Base-by-base conservation (phyloP, 257 asterid genomes). In the Nicotiana undulata region DNA sequence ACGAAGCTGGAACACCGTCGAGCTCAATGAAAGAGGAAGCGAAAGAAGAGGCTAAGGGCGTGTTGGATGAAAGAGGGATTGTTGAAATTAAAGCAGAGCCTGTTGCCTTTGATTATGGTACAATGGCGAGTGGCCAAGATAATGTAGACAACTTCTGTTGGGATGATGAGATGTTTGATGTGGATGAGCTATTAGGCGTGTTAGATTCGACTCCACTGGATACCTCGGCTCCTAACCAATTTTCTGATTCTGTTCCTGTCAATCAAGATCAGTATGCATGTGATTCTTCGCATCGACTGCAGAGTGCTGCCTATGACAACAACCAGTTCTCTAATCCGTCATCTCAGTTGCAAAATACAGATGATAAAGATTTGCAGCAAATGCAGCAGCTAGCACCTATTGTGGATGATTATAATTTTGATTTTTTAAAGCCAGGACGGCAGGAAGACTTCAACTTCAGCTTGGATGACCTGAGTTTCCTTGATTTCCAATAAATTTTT, bases 341-440 rank as follows among this genome's bases (percentile, higher is more conserved):
- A 3, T 18, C 58, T 34, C 74, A 51, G 29, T 34, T 53, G 81
- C 85, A 79, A 11, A 78, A 68, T 9, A 72, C 77, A 1, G 79
- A 78, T 49, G 75, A 29, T 9, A 22, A 70, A 20, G 59, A 66
- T 40, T 22, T 64, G 79, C 79, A 56, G 26, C 31, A 60, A 40
- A 46, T 56, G 79, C 85, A 80, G 56, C 86, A 80, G 55, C 86
- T 80, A 51, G 61, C 46, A 0, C 4, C 79, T 8, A 49, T 63
- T 1, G 86, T 81, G 4, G 40, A 18, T 22, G 93, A 88, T 9
- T 32, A 81, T 44, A 83, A 80, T 22, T 83, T 94, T 2, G 97
- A 93, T 24, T 93, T 94, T 83, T 59, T 91, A 81, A 83, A 68
- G 52, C 94, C 95, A 0, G 97, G 96, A 16, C 81, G 93, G 46